Evolutionary conservation across 495 filamentous ascomycete species (phyloP).

Genomic region (Daldinia vernicosa): DNA sequence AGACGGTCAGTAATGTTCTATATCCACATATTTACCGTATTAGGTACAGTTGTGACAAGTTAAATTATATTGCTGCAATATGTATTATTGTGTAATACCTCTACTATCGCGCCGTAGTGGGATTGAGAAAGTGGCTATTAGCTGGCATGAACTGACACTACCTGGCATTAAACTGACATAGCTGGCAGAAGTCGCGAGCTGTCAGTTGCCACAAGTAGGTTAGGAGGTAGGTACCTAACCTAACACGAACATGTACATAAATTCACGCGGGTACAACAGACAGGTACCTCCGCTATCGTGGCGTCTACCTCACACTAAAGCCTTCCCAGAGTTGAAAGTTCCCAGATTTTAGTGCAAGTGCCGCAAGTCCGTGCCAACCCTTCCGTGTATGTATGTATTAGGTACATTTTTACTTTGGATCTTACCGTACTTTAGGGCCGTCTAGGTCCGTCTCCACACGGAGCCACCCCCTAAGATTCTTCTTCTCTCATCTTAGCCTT

Average conservation of each 20-base stretch:
- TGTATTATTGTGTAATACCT: no score
- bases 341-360: slow-evolving; percentile 11
- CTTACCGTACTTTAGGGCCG: slow-evolving; percentile 3
- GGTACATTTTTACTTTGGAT: background rate
- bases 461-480: slow-evolving; percentile 17
- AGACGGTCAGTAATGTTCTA: background rate
- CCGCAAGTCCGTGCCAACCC: slow-evolving; percentile 15
- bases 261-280: background rate
- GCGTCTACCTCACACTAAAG: no score
- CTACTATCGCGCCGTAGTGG: no score
- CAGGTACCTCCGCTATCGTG: slow-evolving; percentile 25
- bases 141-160: background rate
- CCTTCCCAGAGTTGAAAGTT: background rate
- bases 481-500: background rate
- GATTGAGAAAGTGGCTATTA: background rate
- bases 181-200: background rate
- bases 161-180: background rate
- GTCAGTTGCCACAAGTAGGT: background rate
- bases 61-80: no score
- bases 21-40: background rate
- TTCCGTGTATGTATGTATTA: no score
- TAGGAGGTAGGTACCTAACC: background rate
- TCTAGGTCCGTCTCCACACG: background rate
- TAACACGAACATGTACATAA: background rate
- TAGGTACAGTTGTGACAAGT: background rate